Evolutionary conservation across 192 early-diverging fungal species (phyloP), one percentile per base, ranked within the genome.

Genomic region (Podila epicladia): DNA sequence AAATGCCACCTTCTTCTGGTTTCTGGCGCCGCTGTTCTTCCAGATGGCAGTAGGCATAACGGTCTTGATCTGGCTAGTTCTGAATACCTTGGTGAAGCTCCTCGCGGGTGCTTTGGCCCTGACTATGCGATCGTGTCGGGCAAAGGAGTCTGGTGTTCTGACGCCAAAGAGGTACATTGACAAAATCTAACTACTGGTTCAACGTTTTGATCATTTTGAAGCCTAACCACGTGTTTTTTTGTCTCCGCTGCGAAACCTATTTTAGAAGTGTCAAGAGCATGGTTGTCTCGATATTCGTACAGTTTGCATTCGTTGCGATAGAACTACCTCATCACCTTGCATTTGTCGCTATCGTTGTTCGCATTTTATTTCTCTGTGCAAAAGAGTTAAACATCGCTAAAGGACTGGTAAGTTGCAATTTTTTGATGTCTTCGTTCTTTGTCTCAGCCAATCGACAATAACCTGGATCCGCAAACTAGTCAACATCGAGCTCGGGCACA

Each of bases 281-380:
- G 9, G 61, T 70, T 20, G 71, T 90, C 28, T 82, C 78, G 5
- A 76, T 79, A 5, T 13, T 75, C 2, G 45, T 84, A 5, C 82
- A 91, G 24, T 86, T 92, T 38, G 64, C 86, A 9, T 59, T 93
- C 58, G 91, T 94, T 2, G 86, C 87, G 22, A 85, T 86, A 0
- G 82, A 86, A 65, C 85, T 94, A 17, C 93, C 94, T 0, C 93
- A 95, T 72, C 94, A 94, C 75, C 93, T 95, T 84, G 89, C 89
- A 8, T 95, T 93, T 74, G 78, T 92, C 9, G 86, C 89, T 13
- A 88, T 89, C 5, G 87, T 90, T 69, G 55, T 94, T 33, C 91
- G 83, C 49, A 89, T 87, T 41, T 85, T 87, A 64, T 73, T 59
- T n/a, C 84, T 64, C 57, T 87, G 89, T 58, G 83, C 88, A 11